Conservation (phyloP, 257 asterid genomes). For the Ehretia macrophylla region DNA sequence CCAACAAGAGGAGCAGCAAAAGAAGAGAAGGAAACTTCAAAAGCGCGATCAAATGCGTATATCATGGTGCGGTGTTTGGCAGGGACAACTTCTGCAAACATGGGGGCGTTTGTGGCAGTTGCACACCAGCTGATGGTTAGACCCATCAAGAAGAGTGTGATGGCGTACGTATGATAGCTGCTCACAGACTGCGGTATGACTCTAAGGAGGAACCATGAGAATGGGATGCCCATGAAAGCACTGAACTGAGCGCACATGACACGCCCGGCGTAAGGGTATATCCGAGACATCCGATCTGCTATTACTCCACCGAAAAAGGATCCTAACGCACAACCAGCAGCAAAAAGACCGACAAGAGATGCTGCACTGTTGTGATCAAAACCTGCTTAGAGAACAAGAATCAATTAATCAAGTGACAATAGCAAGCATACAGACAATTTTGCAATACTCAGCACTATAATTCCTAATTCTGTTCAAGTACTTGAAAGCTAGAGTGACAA, state of each 20-base stretch:
- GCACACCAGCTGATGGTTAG: constrained; percentile 88
- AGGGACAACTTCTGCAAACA: constrained; percentile 98
- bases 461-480: too few species aligned
- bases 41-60: constrained; percentile 90
- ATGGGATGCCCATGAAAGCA: constrained; percentile 89
- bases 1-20: constrained; percentile 94
- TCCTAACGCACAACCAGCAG: constrained; percentile 91
- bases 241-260: constrained; percentile 94
- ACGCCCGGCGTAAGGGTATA: constrained; percentile 76
- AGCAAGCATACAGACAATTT: neutral
- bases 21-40: constrained; percentile 86
- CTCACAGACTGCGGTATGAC: constrained; percentile 54
- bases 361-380: constrained; percentile 91
- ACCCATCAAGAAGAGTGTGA: constrained; percentile 80
- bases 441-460: neutral
- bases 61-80: constrained; percentile 90
- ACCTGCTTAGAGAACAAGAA: constrained; percentile 37
- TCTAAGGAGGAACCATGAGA: constrained; percentile 68
- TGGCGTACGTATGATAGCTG: constrained; percentile 64
- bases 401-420: neutral
- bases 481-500: too few species aligned
- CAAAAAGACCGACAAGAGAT: constrained; percentile 71
- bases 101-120: constrained; percentile 88
- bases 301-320: constrained; percentile 83
- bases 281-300: constrained; percentile 64